These are phyloP conservation scores for Oryza meridionalis DNA, from an alignment of 176 grass and related monocot species.

Conservation along the genomic window DNA sequence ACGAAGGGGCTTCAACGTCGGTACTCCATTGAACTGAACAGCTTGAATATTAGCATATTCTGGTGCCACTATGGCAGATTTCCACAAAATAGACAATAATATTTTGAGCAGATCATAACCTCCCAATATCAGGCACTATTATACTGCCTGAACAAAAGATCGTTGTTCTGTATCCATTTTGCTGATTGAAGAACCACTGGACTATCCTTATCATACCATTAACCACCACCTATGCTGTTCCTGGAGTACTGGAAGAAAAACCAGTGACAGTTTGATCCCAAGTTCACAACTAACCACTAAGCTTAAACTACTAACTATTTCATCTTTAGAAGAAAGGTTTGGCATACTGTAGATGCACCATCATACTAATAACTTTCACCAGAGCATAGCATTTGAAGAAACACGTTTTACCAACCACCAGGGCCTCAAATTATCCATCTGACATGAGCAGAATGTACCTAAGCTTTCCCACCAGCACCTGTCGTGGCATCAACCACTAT, in stretches of 20 bases:
- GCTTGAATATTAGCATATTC: conserved; percentile 18
- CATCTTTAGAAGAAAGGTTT: conserved; percentile 1
- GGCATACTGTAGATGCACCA: conserved; percentile 25
- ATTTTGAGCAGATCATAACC: conserved; percentile 32
- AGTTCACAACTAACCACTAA: conserved; percentile 10
- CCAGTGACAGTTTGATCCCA: conserved; percentile 16
- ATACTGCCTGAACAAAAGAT: conserved; percentile 45
- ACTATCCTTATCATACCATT: conserved; percentile 38
- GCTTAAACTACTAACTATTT: conserved; percentile 14
- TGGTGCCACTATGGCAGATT: conserved; percentile 2
- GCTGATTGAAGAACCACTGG: conserved; percentile 32
- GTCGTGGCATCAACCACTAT: conserved; percentile 47
- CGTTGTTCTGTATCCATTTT: conserved; percentile 17
- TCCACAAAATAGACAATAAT: conserved; percentile 6
- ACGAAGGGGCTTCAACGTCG: background rate
- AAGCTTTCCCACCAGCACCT: conserved; percentile 42
- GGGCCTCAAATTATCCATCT: conserved; percentile 19
- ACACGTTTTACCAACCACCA: conserved; percentile 31
- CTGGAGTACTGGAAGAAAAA: conserved; percentile 2
- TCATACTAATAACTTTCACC: conserved; percentile 23
- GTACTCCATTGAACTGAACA: conserved; percentile 24
- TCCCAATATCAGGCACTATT: conserved; percentile 37
- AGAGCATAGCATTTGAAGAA: conserved; percentile 10
- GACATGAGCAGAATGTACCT: conserved; percentile 11
- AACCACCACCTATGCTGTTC: conserved; percentile 29